Base-by-base conservation (phyloP, 2,329 filamentous ascomycete species). In the Alternaria ethzedia region DNA sequence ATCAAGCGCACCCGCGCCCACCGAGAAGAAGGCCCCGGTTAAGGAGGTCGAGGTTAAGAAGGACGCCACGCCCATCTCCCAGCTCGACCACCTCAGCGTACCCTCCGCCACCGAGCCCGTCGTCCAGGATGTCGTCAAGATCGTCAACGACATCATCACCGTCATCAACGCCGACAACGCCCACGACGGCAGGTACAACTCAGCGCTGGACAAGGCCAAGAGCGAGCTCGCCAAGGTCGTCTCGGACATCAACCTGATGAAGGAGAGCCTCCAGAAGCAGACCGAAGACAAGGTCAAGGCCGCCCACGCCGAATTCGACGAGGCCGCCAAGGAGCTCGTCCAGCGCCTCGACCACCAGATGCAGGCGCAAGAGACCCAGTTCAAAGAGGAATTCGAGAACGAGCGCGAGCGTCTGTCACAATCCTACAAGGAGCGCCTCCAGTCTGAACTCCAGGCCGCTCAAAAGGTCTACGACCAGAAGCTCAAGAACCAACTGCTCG, bases 101-200 rank as follows among this genome's bases (percentile, higher is more conserved):
- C 86, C 88, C 57, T 88, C 93, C 73, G 93, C 91, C 57, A 88
- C 90, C 63, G 95, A 98, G 78, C 92, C 93, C 26, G 87, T 97
- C 36, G 92, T 98, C 21, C 94, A 97, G 81, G 93, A 98, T 75
- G 86, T 99, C 6, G 93, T 97, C 63, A 95, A 93, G 83, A 95
- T 97, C 83, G 87, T 99, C 73, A 99, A 99, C 82, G 93, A 97
- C 80, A 91, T 99, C 73, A 97, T 99, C 77, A 90, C 92, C 9
- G 93, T 96, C 50, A 90, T 97, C 78, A 97, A 97, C 80, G 91
- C 92, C 61, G 95, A 97, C 78, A 88, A 90, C 65, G 88, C 92
- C 61, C 75, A 76, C 61, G 88, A 90, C 66, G 86, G 86, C 70
- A 93, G 91, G 80, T 97, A 96, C 82, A 89, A 88, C 56, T 86